Evolutionary conservation across 352 stramenopile species (phyloP).

Genomic region (Phytophthora parvispora): DNA sequence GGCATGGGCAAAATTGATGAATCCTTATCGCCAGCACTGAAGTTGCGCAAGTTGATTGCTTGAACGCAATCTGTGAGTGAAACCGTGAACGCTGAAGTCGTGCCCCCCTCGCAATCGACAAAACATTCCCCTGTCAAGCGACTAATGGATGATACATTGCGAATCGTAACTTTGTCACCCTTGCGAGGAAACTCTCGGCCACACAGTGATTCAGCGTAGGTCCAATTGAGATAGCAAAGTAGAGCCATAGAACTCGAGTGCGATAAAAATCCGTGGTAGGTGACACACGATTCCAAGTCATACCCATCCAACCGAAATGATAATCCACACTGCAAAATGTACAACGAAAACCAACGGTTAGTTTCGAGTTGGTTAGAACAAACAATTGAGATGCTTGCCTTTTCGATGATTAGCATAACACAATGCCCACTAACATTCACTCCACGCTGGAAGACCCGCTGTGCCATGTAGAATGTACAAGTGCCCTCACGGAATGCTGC

Average conservation of each 20-base stretch:
- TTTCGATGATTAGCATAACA: constrained; percentile 72
- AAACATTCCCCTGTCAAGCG: constrained; percentile 52
- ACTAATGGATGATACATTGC: constrained; percentile 47
- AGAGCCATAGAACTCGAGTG: constrained; percentile 56
- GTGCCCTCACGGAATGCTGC: constrained; percentile 73
- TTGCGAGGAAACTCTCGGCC: constrained; percentile 53
- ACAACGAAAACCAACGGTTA: background rate
- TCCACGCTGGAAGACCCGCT: constrained; percentile 72
- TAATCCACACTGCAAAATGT: constrained; percentile 56
- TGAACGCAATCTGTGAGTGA: constrained; percentile 58
- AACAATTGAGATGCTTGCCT: constrained; percentile 31
- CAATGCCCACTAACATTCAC: constrained; percentile 51
- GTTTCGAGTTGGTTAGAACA: background rate
- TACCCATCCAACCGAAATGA: constrained; percentile 74
- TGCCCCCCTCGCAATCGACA: constrained; percentile 28
- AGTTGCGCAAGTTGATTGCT: constrained; percentile 66
- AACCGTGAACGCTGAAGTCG: constrained; percentile 9
- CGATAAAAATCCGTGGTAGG: constrained; percentile 68
- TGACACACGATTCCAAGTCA: constrained; percentile 54
- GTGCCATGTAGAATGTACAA: constrained; percentile 76
- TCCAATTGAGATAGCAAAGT: constrained; percentile 73
- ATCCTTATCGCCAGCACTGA: constrained; percentile 35
- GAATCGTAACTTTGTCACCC: constrained; percentile 44
- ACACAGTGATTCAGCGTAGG: constrained; percentile 48
- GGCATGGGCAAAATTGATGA: constrained; percentile 27